Conservation (phyloP, 805 yeast genomes). For the Tetrapisispora arboricola region DNA sequence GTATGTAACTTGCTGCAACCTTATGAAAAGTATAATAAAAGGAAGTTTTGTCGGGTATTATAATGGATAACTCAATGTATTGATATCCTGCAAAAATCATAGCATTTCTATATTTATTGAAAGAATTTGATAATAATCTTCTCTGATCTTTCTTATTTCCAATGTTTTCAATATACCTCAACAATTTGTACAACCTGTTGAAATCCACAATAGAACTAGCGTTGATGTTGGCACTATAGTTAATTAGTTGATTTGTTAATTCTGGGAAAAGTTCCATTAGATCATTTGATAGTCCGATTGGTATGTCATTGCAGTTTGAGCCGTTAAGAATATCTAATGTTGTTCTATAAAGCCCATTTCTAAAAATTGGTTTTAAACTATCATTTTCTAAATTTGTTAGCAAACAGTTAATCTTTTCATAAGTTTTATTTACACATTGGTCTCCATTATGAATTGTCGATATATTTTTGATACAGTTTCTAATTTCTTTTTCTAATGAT, state of each 20-base stretch:
- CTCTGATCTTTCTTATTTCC: slow-evolving; percentile 9
- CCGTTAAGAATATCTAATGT: background rate
- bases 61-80: slow-evolving; percentile 16
- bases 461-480: background rate
- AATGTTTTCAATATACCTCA: slow-evolving; percentile 9
- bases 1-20: slow-evolving; percentile 21
- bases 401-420: background rate
- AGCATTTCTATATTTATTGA: slow-evolving; percentile 18
- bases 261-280: slow-evolving; percentile 10
- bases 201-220: background rate
- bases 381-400: background rate
- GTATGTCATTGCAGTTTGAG: background rate
- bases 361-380: background rate
- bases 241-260: slow-evolving; percentile 1
- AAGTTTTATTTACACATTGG: background rate
- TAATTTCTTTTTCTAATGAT: background rate
- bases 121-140: slow-evolving; percentile 15
- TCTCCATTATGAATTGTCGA: too few relatives aligned
- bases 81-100: slow-evolving; percentile 25
- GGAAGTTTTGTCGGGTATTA: slow-evolving; percentile 9
- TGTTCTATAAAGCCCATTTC: background rate
- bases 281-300: slow-evolving; percentile 20
- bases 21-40: slow-evolving; percentile 23
- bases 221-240: background rate
- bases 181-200: slow-evolving; percentile 13